Base-by-base conservation (phyloP, 2,329 filamentous ascomycete species). In the Ophiostoma angusticollis region DNA sequence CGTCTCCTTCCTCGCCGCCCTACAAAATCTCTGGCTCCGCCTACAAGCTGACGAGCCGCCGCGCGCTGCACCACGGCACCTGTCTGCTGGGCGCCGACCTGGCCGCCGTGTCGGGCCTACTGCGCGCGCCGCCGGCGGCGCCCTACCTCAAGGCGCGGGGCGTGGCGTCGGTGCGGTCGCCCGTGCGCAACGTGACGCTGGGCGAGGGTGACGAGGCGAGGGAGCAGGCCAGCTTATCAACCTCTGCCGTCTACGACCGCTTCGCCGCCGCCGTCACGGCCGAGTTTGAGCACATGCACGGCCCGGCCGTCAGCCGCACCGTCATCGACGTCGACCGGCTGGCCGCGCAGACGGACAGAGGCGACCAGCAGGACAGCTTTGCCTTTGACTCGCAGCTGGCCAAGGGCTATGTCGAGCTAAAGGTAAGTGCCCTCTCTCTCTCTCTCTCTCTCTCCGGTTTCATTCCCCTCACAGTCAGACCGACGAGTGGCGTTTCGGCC, bases 21-120 rank as follows among this genome's bases (percentile, higher is more conserved):
- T 42, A 24, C 54, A 98, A 98, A 58, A 72, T 96, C 9, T 94
- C 86, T 0, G 91, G 91, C 1, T 95, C 86, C 1, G 91, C 91
- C 9, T 98, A 93, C 62, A 96, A 96, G 59, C 67, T 98, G 39
- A 95, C 84, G 0, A 70, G 83, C 18, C 64, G 74, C 35, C 72
- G 89, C 31, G 45, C 86, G 7, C 66, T 98, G 42, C 91, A 98
- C 58, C 91, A 98, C 58, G 91, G 87, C 7, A 98, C 91, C 0
- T 91, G 86, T 52, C 67, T 98, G 31, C 65, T 96, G 2, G 67
- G 70, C 24, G 87, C 84, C 39, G 83, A 93, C 53, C 63, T 96
- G 30, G 57, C 63, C 22, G 60, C 66, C 29, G 81, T 96, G 21
- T 74, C 78, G 2, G 60, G 68, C 3, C 75, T 89, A 51, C 59